Evolutionary conservation across 208 protist genomes (phyloP).

Genomic region (Crithidia brevicula): DNA sequence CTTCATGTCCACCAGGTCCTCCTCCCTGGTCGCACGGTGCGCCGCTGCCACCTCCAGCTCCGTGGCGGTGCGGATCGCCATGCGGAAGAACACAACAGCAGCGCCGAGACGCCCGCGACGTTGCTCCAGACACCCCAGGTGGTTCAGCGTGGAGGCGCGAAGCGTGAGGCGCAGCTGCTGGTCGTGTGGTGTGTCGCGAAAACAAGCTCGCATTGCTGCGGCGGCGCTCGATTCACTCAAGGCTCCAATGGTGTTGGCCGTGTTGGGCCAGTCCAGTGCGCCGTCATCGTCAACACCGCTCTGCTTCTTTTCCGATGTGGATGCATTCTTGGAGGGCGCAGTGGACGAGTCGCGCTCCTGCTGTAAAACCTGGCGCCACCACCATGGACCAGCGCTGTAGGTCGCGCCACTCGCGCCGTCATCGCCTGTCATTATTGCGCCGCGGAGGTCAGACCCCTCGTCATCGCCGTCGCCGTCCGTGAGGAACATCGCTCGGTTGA

Average conservation of each 20-base stretch:
- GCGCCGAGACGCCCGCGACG: constrained; percentile 60
- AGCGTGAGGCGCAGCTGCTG: constrained; percentile 56
- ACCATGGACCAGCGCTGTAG: constrained; percentile 16
- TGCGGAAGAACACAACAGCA: constrained; percentile 65
- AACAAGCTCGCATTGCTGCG: constrained; percentile 23
- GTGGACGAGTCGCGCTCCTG: background rate
- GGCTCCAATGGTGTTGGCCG: constrained; percentile 9
- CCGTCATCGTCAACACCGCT: no score
- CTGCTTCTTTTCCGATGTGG: no score
- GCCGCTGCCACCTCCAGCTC: constrained; percentile 35
- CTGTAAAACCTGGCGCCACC: constrained; percentile 27
- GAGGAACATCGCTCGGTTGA: constrained; percentile 83
- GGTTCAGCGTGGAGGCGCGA: constrained; percentile 88
- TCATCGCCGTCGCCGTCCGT: constrained; percentile 51
- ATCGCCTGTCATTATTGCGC: background rate
- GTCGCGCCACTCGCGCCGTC: background rate
- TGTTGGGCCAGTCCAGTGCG: no score
- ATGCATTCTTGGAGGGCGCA: no score
- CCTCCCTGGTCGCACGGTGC: background rate
- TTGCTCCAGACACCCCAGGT: constrained; percentile 89
- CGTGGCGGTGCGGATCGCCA: constrained; percentile 65
- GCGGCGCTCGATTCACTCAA: no score
- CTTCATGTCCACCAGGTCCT: background rate
- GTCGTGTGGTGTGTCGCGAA: constrained; percentile 17
- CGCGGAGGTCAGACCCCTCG: constrained; percentile 3